Evolutionary conservation across 768 basidiomycete species (phyloP), one percentile per base, ranked within the genome.

Genomic region (Multifurca ochricompacta): DNA sequence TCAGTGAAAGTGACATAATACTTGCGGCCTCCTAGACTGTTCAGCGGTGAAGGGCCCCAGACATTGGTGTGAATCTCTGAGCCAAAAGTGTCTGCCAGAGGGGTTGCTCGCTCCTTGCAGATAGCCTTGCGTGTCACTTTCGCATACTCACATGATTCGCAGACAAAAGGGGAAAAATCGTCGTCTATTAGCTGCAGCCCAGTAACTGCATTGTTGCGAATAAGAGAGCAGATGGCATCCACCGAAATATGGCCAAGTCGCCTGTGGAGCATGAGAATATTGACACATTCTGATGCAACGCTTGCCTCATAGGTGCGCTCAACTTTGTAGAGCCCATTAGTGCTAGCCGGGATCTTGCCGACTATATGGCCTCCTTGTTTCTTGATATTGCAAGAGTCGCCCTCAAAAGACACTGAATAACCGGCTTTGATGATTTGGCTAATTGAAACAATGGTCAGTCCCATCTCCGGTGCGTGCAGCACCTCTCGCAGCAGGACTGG

Each of bases 141-240:
- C n/a, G n/a, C n/a, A n/a, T 72, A 73, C 1, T 72, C 60, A 43
- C 78, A 79, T 0, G 73, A 70, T 14, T 75, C 66, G 56, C 77
- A 79, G 21, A 67, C n/a, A n/a, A 25, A 66, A 43, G 9, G 2
- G 72, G 50, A 54, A 71, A 62, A 9, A 54, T 18, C n/a, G n/a
- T n/a, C n/a, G n/a, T n/a, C n/a, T n/a, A n/a, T n/a, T n/a, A n/a
- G n/a, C n/a, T n/a, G n/a, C n/a, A n/a, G n/a, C n/a, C n/a, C n/a
- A n/a, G n/a, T n/a, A n/a, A n/a, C n/a, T n/a, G n/a, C n/a, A n/a
- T n/a, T n/a, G n/a, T n/a, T n/a, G n/a, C n/a, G n/a, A n/a, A n/a
- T n/a, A n/a, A n/a, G n/a, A n/a, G n/a, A n/a, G 0, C 55, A 48
- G 6, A 67, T 68, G 1, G 59, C 45, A 0, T 50, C 48, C 1